Evolutionary conservation across 805 yeast species (phyloP).

Genomic region (Hermanozyma aechmeae): DNA sequence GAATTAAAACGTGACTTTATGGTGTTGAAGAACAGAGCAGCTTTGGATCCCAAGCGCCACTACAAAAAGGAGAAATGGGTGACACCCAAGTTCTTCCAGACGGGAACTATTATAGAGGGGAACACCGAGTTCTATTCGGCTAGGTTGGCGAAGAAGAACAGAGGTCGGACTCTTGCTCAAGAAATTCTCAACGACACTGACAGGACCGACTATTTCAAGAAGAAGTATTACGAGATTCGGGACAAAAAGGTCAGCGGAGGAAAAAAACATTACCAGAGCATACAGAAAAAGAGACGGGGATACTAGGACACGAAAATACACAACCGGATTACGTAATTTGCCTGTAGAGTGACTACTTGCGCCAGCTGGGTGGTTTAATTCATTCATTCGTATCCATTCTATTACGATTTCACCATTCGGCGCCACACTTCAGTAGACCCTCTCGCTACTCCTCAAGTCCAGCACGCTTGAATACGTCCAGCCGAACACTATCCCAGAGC

Average conservation of each 20-base stretch:
- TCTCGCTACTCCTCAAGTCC: slow-evolving; percentile 22
- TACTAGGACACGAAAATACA: slow-evolving; percentile 13
- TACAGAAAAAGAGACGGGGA: slow-evolving; percentile 50
- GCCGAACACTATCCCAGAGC: slow-evolving; percentile 42
- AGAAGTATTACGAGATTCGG: slow-evolving; percentile 78
- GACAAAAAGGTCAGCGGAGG: slow-evolving; percentile 52
- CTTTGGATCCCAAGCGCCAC: slow-evolving; percentile 90
- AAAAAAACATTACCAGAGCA: slow-evolving; percentile 54
- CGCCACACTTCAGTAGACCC: not conserved
- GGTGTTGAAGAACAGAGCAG: slow-evolving; percentile 77
- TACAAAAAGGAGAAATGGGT: slow-evolving; percentile 81
- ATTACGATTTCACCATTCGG: too few relatives aligned
- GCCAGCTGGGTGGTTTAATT: too few relatives aligned
- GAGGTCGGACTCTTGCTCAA: slow-evolving; percentile 73
- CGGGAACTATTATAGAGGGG: slow-evolving; percentile 83
- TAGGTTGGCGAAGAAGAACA: slow-evolving; percentile 57
- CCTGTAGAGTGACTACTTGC: too few relatives aligned
- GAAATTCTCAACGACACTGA: slow-evolving; percentile 71
- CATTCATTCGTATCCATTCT: too few relatives aligned
- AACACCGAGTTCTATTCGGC: slow-evolving; percentile 67
- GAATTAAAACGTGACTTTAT: slow-evolving; percentile 67
- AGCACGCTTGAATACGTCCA: slow-evolving; percentile 41
- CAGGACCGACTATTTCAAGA: slow-evolving; percentile 69
- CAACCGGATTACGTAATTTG: not conserved
- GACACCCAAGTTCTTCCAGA: slow-evolving; percentile 71